phyloP scores from a whole-genome alignment of 1,284 basidiomycete genomes.

The Ustilago loliicola region DNA sequence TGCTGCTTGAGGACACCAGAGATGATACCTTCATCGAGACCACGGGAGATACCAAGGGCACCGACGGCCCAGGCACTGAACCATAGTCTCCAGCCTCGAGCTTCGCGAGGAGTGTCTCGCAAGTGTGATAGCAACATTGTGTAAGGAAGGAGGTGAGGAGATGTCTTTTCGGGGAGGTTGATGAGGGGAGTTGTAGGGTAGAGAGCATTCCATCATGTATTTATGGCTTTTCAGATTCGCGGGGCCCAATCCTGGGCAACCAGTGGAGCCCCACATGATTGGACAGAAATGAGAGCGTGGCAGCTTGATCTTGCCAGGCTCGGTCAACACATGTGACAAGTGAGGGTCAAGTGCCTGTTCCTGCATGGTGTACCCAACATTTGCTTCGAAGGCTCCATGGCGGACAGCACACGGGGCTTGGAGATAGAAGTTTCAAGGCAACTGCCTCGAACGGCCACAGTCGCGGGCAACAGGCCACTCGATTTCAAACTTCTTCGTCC shows the following conservation, averaged over 20 bases:
- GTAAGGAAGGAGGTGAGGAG: background rate
- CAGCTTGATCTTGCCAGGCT: background rate
- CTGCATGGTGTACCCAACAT: constrained; percentile 12
- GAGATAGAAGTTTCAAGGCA: too few species aligned
- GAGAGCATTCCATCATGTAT: background rate
- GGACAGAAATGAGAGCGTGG: background rate
- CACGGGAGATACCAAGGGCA: constrained; percentile 51
- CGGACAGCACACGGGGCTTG: background rate
- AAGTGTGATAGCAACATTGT: constrained; percentile 47
- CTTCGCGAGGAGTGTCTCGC: constrained; percentile 46
- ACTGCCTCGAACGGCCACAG: too few species aligned
- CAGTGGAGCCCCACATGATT: constrained; percentile 23
- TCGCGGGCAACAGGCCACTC: background rate
- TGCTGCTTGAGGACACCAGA: constrained; percentile 47
- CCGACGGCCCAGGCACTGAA: constrained; percentile 48
- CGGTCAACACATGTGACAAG: background rate
- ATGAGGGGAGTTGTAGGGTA: background rate
- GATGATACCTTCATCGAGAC: constrained; percentile 60
- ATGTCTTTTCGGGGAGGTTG: background rate
- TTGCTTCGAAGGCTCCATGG: background rate
- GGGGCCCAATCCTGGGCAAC: background rate
- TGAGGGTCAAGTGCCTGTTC: background rate
- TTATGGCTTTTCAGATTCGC: constrained; percentile 3
- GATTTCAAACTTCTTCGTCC: background rate
- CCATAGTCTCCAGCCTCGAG: constrained; percentile 49